Base-by-base conservation (phyloP, 202 grass and related monocot genomes). In the Thinopyrum obtusiflorum region DNA sequence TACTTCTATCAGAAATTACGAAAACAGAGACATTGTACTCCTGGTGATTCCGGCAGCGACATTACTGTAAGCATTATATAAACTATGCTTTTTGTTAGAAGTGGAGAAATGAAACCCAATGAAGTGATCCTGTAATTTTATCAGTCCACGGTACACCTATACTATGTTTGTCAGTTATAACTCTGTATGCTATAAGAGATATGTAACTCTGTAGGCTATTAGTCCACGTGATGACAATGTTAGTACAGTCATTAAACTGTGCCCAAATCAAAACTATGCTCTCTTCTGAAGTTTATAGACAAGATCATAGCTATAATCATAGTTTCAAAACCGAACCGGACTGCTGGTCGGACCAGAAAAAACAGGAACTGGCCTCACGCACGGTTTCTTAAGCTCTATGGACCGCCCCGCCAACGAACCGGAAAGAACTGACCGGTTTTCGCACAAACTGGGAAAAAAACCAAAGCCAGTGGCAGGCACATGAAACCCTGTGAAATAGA, bases 251-350 rank as follows among this genome's bases (percentile, higher is more conserved):
- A 20, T 24, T 62, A 62, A 62, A 62, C 60, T 62, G 60, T 62
- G 20, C 60, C 23, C 60, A 62, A 31, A 65, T 29, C 11, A 65
- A 65, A 65, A 65, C 40, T 29, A 62, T 62, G 13, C 25, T 65
- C 13, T 69, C 40, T 61, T 21, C 39, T 88, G 4, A 69, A 98
- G 95, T 95, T 98, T 88, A 77, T 98, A 98, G 35, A 98, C 93
- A 87, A 88, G 87, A 26, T 79, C 83, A 87, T 91, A 98, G 89
- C 89, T 98, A 82, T 20, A 55, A 55, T n/a, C 18, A n/a, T n/a
- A 55, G 51, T 55, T 55, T 55, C 51, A 55, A 55, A 55, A 55
- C 18, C 2, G 0, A 55, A 55, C 17, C 51, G 0, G 51, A n/a
- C 18, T 14, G 51, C 51, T 55, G 17, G 17, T 20, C 18, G 0